Conservation (phyloP, 305 asterid species). For the Andrographis paniculata region DNA sequence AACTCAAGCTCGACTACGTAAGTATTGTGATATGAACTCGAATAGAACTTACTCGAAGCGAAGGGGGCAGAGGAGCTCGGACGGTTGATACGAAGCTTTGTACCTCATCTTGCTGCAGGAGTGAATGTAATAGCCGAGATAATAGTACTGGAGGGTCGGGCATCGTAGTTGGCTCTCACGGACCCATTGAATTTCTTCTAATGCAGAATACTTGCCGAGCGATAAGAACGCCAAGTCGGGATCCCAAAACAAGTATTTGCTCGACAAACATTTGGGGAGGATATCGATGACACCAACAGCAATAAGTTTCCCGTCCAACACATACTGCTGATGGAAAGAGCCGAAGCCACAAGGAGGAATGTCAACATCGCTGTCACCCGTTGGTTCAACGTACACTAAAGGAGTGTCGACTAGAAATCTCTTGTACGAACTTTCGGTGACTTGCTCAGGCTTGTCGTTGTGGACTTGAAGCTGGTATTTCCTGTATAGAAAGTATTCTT, state of each 20-base stretch:
- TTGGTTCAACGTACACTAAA: slow-evolving; percentile 51
- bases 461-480: slow-evolving; percentile 89
- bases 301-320: slow-evolving; percentile 77
- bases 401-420: slow-evolving; percentile 93
- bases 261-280: slow-evolving; percentile 88
- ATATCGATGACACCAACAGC: slow-evolving; percentile 96
- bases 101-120: slow-evolving; percentile 96
- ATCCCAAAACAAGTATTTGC: slow-evolving; percentile 98
- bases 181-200: slow-evolving; percentile 80
- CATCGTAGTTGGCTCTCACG: slow-evolving; percentile 60
- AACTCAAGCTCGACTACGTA: neutral
- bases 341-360: slow-evolving; percentile 90
- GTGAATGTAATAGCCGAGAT: slow-evolving; percentile 97
- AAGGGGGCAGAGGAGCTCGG: slow-evolving; percentile 97
- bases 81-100: slow-evolving; percentile 87
- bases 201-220: slow-evolving; percentile 90
- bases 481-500: slow-evolving; percentile 80
- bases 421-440: slow-evolving; percentile 69
- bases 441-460: slow-evolving; percentile 69
- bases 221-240: slow-evolving; percentile 85
- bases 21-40: neutral
- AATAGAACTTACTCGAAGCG: slow-evolving; percentile 68
- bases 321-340: slow-evolving; percentile 96
- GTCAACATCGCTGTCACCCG: slow-evolving; percentile 36
- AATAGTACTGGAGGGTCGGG: slow-evolving; percentile 85